Conservation (phyloP, 768 basidiomycete species). For the Mycena haematopus region DNA sequence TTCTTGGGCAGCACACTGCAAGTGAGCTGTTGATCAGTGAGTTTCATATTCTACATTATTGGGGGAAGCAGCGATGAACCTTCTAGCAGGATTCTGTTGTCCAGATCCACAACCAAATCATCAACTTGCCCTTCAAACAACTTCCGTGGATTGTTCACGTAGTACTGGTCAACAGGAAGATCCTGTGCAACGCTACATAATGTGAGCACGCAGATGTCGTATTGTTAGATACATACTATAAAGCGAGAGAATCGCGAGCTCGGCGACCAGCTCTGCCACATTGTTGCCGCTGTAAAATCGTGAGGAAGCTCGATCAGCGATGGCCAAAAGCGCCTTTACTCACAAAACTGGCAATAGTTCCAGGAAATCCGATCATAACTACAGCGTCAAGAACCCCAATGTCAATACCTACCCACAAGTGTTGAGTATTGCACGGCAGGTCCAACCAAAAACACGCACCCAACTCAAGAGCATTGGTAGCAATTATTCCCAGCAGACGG, state of each 20-base stretch:
- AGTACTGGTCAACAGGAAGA: constrained; percentile 78
- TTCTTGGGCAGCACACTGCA: constrained; percentile 89
- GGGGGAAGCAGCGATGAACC: constrained; percentile 36
- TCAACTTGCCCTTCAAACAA: constrained; percentile 68
- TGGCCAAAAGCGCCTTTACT: constrained; percentile 31
- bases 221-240: constrained; percentile 38
- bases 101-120: constrained; percentile 73
- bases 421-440: no score
- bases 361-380: constrained; percentile 87
- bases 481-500: constrained; percentile 81
- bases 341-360: constrained; percentile 81
- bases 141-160: constrained; percentile 69
- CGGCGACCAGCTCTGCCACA: constrained; percentile 86
- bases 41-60: not conserved
- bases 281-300: constrained; percentile 74
- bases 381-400: constrained; percentile 90
- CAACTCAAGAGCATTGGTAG: constrained; percentile 90
- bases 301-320: not conserved
- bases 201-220: not conserved
- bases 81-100: constrained; percentile 78
- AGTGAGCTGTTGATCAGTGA: constrained; percentile 57
- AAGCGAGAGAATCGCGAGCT: constrained; percentile 76
- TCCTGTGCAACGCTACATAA: constrained; percentile 57
- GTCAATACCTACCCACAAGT: no score
- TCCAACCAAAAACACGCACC: no score